Evolutionary conservation across 768 basidiomycete genomes (phyloP).

Genomic region (Mycena olivaceomarginata): DNA sequence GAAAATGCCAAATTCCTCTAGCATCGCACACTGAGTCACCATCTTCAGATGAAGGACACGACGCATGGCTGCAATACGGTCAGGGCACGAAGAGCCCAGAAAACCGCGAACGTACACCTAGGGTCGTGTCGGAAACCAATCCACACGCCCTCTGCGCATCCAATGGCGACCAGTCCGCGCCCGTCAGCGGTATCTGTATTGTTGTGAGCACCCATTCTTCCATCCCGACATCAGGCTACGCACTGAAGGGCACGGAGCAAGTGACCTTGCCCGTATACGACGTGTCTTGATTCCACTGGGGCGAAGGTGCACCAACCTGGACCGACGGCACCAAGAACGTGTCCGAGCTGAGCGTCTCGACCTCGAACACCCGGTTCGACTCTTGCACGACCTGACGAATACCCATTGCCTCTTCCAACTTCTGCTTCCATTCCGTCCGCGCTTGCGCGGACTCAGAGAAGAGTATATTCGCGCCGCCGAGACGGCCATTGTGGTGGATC

Average conservation of each 20-base stretch:
- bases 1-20: constrained; percentile 98
- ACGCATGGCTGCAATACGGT: constrained; percentile 1
- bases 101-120: constrained; percentile 71
- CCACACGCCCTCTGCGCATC: constrained; percentile 80
- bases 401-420: constrained; percentile 91
- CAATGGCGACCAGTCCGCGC: constrained; percentile 92
- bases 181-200: constrained; percentile 87
- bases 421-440: constrained; percentile 92
- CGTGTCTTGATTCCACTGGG: constrained; percentile 79
- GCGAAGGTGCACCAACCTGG: constrained; percentile 64
- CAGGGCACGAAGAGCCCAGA: background rate
- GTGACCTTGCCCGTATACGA: constrained; percentile 92
- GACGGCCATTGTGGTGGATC: constrained; percentile 91
- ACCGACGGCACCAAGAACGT: constrained; percentile 90
- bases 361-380: constrained; percentile 95
- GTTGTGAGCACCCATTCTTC: constrained; percentile 2
- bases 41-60: constrained; percentile 15
- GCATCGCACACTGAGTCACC: constrained; percentile 89
- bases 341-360: constrained; percentile 91
- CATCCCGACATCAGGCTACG: constrained; percentile 54
- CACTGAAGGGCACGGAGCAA: constrained; percentile 95
- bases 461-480: constrained; percentile 91
- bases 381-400: constrained; percentile 92
- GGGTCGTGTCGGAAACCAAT: constrained; percentile 76
- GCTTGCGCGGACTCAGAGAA: constrained; percentile 89